Base-by-base conservation (phyloP, 2,329 filamentous ascomycete genomes). In the Colletotrichum chlorophyti region DNA sequence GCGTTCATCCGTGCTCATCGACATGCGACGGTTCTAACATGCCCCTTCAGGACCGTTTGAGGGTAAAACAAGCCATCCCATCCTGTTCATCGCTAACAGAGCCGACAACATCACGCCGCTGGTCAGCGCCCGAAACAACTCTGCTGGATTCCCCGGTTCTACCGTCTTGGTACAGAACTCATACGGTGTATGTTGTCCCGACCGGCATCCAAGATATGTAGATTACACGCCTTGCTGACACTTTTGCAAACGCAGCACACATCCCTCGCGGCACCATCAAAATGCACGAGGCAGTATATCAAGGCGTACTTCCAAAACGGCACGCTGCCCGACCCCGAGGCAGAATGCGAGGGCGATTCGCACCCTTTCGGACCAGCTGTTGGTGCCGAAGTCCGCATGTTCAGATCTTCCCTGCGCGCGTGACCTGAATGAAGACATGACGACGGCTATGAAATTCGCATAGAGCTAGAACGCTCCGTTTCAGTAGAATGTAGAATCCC, bases 181-280 rank as follows among this genome's bases (percentile, higher is more conserved):
- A 1, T 83, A 79, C 35, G 82, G 82, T 5, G 80, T 81, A 71
- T 69, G 77, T 68, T n/a, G n/a, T n/a, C n/a, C n/a, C n/a, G n/a
- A n/a, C n/a, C n/a, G n/a, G n/a, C n/a, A n/a, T n/a, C n/a, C n/a
- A n/a, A n/a, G n/a, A n/a, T n/a, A n/a, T n/a, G n/a, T 3, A 9
- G 26, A 24, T 7, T 24, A 3, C 2, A 41, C 5, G 10, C 8
- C 1, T 21, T n/a, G 23, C 15, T 46, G 23, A 43, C 34, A 24
- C 7, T 3, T 12, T 5, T 23, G 11, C 15, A 31, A 5, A 7
- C 0, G 9, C 43, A 83, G 78, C 84, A 87, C 60, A 84, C 81
- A 6, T 76, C 74, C 12, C 66, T 79, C 5, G 70, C 79, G 1
- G 73, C 76, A 5, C 71, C 78, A 1, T 80, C 77, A 1, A 67